Evolutionary conservation across 2,329 filamentous ascomycete genomes (phyloP).

Genomic region (Colletotrichum sp.): DNA sequence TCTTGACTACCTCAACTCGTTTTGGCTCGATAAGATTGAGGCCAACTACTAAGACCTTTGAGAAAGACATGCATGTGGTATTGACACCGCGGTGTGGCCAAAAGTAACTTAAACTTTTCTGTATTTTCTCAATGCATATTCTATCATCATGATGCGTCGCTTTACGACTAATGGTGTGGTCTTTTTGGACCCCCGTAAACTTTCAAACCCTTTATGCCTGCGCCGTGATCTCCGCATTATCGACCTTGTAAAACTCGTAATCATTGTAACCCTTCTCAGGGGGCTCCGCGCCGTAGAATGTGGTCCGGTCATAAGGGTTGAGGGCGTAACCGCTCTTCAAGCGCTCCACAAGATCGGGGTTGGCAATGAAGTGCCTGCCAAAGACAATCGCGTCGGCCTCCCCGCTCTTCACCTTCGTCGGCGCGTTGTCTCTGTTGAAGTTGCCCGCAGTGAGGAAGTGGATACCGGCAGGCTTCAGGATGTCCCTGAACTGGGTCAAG

Average conservation of each 20-base stretch:
- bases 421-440: slow-evolving; percentile 41
- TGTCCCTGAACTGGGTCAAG: slow-evolving; percentile 43
- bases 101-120: neutral
- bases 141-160: neutral
- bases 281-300: slow-evolving; percentile 34
- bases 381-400: slow-evolving; percentile 34
- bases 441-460: slow-evolving; percentile 56
- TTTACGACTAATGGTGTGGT: neutral
- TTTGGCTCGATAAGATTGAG: neutral
- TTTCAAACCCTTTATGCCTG: neutral
- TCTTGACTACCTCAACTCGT: rapidly evolving
- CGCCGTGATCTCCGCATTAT: neutral
- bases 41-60: neutral
- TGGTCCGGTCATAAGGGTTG: slow-evolving; percentile 27
- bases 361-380: slow-evolving; percentile 31
- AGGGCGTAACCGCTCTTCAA: slow-evolving; percentile 25
- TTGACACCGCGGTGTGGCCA: rapidly evolving
- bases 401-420: slow-evolving; percentile 42
- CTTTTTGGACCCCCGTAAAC: neutral
- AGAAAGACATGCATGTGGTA: rapidly evolving
- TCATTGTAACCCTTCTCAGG: slow-evolving; percentile 37
- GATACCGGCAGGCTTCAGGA: slow-evolving; percentile 42
- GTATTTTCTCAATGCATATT: neutral
- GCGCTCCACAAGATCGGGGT: slow-evolving; percentile 32
- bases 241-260: slow-evolving; percentile 36